phyloP scores from a whole-genome alignment of 2,329 filamentous ascomycete genomes.

The Dactylellina haptotyla region DNA sequence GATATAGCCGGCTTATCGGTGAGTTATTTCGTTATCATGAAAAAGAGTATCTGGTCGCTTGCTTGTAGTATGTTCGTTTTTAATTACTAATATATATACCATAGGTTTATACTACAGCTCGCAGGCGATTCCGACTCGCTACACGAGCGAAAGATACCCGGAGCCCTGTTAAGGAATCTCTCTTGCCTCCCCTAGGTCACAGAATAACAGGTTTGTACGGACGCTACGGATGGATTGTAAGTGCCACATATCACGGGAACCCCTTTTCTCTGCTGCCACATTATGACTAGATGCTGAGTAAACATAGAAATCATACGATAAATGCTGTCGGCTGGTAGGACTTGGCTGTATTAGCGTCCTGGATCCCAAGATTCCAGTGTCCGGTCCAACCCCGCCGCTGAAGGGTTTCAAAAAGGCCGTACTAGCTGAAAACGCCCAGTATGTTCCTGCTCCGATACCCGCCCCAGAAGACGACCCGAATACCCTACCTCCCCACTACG shows the following conservation, averaged over 20 bases:
- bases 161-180: neutral
- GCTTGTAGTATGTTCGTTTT: neutral
- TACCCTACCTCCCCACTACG: neutral
- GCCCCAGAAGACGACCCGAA: neutral
- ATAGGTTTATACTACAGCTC: conserved; percentile 8
- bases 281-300: neutral
- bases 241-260: neutral
- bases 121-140: neutral
- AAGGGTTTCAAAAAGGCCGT: neutral
- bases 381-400: neutral
- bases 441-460: no score
- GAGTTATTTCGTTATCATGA: neutral
- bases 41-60: neutral
- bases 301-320: no score
- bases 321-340: neutral
- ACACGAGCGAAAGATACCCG: neutral
- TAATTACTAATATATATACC: neutral
- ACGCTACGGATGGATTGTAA: neutral
- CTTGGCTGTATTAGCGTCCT: conserved; percentile 9
- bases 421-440: conserved; percentile 7
- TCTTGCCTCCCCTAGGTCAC: neutral
- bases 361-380: neutral
- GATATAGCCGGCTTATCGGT: neutral
- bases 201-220: conserved; percentile 18
- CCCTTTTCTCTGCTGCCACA: neutral